Conservation (phyloP, 148 eudicot species). For the Persicaria tinctoria region DNA sequence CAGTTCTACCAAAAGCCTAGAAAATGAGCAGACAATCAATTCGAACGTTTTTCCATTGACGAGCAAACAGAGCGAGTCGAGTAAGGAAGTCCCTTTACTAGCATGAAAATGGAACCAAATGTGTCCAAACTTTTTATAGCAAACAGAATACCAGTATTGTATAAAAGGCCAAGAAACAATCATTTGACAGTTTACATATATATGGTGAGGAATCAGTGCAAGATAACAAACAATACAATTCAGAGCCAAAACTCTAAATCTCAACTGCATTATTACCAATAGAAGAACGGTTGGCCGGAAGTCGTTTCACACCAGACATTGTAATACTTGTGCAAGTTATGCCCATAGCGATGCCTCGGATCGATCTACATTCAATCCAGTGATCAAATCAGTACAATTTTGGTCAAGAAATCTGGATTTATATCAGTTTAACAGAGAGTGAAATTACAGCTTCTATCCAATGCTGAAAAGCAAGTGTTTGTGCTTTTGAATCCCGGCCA, state of each 20-base stretch:
- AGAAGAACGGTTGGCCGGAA: slow-evolving; percentile 92
- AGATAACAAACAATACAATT: neutral
- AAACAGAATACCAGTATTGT: neutral
- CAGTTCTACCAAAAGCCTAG: neutral
- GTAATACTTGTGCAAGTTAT: slow-evolving; percentile 71
- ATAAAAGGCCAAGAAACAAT: neutral
- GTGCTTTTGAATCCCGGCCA: slow-evolving; percentile 69
- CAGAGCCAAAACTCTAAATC: neutral
- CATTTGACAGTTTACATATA: neutral
- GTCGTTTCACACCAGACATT: slow-evolving; percentile 67
- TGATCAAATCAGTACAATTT: neutral
- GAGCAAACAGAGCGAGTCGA: neutral
- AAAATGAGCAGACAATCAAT: neutral
- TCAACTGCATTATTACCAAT: slow-evolving; percentile 47
- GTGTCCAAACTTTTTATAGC: neutral
- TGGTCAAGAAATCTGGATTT: neutral
- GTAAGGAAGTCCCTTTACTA: neutral
- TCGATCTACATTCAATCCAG: slow-evolving; percentile 50
- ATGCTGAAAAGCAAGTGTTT: slow-evolving; percentile 83
- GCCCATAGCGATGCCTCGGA: slow-evolving; percentile 96
- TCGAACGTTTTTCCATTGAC: neutral
- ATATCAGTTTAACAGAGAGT: neutral
- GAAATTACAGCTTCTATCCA: slow-evolving; percentile 93
- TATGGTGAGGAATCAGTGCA: neutral
- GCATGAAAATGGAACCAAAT: neutral